A percentile compares a stretch with the other conserved stretches of the same genome.
These are phyloP conservation scores for Mycena galericulata DNA, from an alignment of 768 basidiomycete species.

Conservation along the genomic window DNA sequence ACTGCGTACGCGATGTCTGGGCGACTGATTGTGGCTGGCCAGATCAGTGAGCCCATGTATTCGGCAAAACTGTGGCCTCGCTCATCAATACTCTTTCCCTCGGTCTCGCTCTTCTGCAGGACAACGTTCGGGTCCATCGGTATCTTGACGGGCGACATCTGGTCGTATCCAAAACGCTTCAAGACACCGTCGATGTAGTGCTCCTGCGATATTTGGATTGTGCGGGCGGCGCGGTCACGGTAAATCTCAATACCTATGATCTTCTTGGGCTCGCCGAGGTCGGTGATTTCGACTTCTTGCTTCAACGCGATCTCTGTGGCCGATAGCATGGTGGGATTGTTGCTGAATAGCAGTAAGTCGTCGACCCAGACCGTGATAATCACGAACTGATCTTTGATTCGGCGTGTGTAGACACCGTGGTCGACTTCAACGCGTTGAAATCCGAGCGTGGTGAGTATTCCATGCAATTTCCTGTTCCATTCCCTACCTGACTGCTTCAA, in stretches of 20 bases:
- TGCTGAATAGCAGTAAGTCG: slow-evolving; percentile 5
- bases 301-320: neutral
- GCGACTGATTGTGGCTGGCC: slow-evolving; percentile 22
- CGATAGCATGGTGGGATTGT: neutral
- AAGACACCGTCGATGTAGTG: slow-evolving; percentile 8
- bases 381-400: neutral
- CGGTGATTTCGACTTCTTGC: neutral
- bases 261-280: slow-evolving; percentile 21
- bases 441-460: neutral
- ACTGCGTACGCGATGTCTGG: neutral
- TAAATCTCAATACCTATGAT: slow-evolving; percentile 42
- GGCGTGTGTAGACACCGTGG: neutral
- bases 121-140: too few species aligned
- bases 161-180: slow-evolving; percentile 10
- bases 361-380: slow-evolving; percentile 2
- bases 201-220: neutral
- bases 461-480: slow-evolving; percentile 39
- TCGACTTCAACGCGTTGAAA: neutral
- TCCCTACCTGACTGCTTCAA: slow-evolving; percentile 19
- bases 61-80: neutral
- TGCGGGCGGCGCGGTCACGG: neutral
- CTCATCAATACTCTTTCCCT: neutral
- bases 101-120: slow-evolving; percentile 6
- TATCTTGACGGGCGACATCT: slow-evolving; percentile 12
- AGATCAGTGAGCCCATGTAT: slow-evolving; percentile 29